These are phyloP conservation scores for Noccaea caerulescens DNA, from an alignment of 345 rosid species.

Conservation along the genomic window DNA sequence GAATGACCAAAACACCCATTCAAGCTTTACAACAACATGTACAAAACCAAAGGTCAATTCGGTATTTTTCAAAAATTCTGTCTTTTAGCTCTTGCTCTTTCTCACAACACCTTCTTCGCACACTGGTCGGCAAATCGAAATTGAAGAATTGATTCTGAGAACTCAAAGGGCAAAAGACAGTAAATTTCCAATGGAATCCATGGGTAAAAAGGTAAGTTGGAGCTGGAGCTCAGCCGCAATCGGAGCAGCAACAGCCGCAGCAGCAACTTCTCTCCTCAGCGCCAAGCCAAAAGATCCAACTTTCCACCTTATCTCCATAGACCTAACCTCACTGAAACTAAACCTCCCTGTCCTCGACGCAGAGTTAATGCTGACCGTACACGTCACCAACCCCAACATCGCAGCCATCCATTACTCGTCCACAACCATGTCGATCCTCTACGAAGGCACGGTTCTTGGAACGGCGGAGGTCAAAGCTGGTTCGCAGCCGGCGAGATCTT, in stretches of 20 bases:
- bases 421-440: constrained; percentile 81
- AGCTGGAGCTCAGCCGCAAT: constrained; percentile 74
- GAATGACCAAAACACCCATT: constrained; percentile 7
- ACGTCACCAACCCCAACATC: constrained; percentile 83
- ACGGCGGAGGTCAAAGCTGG: constrained; percentile 70
- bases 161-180: background rate
- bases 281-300: constrained; percentile 89
- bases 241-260: constrained; percentile 73
- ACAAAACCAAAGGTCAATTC: background rate
- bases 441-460: constrained; percentile 82
- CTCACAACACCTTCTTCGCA: background rate
- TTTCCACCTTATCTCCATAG: constrained; percentile 76
- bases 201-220: constrained; percentile 61
- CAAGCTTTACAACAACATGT: background rate
- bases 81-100: background rate
- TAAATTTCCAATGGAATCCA: constrained; percentile 19
- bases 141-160: background rate
- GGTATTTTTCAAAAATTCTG: background rate
- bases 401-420: constrained; percentile 69
- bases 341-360: constrained; percentile 74
- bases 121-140: constrained; percentile 10
- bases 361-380: constrained; percentile 74
- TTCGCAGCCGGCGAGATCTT: constrained; percentile 67
- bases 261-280: constrained; percentile 49
- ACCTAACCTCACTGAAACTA: constrained; percentile 76